phyloP scores from a whole-genome alignment of 768 basidiomycete species.

The Mrakia gelida region DNA sequence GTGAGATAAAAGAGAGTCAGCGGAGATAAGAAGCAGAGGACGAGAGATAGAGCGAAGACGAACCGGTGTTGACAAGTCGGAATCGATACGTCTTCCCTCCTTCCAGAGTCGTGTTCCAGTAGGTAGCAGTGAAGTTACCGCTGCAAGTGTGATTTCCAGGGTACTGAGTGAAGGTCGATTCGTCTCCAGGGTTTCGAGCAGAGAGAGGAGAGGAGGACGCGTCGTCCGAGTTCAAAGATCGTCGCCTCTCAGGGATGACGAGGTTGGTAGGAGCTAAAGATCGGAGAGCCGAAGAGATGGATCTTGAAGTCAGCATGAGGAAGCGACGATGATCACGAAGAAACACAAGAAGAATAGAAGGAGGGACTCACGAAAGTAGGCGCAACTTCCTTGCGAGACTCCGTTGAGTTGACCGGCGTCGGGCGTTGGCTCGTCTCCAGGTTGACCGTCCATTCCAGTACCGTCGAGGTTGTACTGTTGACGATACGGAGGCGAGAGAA shows the following conservation, averaged over 20 bases:
- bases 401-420: no score
- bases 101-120: constrained; percentile 17
- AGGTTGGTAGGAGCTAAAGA: neutral
- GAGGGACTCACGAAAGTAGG: no score
- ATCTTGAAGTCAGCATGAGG: no score
- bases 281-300: no score
- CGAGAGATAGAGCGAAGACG: neutral
- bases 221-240: neutral
- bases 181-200: constrained; percentile 13
- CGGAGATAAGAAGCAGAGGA: neutral
- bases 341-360: no score
- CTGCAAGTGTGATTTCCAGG: neutral
- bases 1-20: neutral
- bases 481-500: no score
- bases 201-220: neutral
- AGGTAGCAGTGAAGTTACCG: neutral
- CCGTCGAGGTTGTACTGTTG: no score
- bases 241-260: constrained; percentile 5
- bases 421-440: no score
- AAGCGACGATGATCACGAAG: no score
- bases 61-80: constrained; percentile 29
- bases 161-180: neutral
- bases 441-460: no score
- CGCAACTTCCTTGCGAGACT: no score
- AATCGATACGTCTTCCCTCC: constrained; percentile 28